These are phyloP conservation scores for Durusdinium trenchii DNA, from an alignment of 73 alveolate species.

Conservation along the genomic window DNA sequence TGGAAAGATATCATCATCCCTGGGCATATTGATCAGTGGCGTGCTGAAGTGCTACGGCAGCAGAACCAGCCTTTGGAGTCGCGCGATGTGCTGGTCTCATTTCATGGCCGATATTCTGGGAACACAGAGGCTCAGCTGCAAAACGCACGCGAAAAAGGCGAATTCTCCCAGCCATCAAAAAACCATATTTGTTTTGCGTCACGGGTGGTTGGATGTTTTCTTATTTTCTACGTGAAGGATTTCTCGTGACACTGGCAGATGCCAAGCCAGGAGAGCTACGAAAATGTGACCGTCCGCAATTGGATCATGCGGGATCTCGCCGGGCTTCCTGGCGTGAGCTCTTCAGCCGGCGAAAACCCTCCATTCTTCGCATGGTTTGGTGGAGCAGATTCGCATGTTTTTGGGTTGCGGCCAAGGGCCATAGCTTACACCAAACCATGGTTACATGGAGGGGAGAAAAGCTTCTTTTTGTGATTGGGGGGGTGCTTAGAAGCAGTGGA, in stretches of 20 bases:
- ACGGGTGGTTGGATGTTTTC: neutral
- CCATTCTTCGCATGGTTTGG: no score
- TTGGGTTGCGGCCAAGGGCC: no score
- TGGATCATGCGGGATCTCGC: conserved; percentile 59
- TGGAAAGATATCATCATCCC: conserved; percentile 94
- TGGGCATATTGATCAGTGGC: conserved; percentile 77
- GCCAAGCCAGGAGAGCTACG: conserved; percentile 54
- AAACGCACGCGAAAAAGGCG: no score
- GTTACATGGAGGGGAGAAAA: no score
- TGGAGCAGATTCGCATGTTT: no score
- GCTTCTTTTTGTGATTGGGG: no score
- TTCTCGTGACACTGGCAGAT: neutral
- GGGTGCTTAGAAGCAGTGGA: no score
- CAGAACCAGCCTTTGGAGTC: conserved; percentile 26
- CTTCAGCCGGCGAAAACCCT: no score
- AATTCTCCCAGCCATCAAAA: no score
- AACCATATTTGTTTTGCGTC: neutral
- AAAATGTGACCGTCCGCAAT: conserved; percentile 67
- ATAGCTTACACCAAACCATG: no score
- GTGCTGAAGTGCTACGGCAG: neutral
- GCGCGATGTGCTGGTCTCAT: conserved; percentile 53
- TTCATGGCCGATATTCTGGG: conserved; percentile 79
- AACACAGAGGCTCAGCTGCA: conserved; percentile 41
- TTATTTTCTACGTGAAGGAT: neutral
- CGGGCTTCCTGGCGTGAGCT: conserved; percentile 61